phyloP scores from a whole-genome alignment of 345 rosid species.

The Gossypium raimondii region DNA sequence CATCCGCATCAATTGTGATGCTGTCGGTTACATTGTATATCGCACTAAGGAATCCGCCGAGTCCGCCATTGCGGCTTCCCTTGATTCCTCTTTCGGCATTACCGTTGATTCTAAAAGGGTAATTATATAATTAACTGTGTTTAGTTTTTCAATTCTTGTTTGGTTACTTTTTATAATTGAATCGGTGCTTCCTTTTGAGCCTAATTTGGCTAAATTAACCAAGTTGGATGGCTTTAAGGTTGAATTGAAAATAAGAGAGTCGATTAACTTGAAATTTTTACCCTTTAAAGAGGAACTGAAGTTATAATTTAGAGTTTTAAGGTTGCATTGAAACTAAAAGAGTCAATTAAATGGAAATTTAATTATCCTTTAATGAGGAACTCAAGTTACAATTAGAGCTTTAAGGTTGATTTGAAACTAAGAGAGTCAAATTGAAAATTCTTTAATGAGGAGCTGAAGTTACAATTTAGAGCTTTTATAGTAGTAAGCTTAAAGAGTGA shows the following conservation, averaged over 20 bases:
- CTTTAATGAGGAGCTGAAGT: too few relatives aligned
- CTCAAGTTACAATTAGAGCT: background rate
- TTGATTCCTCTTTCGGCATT: constrained; percentile 66
- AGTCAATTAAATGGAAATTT: background rate
- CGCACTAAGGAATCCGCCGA: constrained; percentile 73
- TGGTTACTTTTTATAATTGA: background rate
- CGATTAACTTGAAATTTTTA: background rate
- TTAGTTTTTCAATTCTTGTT: background rate
- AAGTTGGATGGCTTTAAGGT: background rate
- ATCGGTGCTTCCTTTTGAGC: background rate
- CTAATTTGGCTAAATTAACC: background rate
- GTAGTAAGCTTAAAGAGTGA: too few relatives aligned
- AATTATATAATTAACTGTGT: background rate
- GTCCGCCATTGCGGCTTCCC: constrained; percentile 72
- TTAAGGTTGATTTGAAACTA: too few relatives aligned
- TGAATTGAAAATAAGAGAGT: background rate
- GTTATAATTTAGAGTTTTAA: too few relatives aligned
- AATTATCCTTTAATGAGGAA: background rate
- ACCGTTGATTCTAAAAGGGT: constrained; percentile 56
- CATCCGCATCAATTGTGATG: constrained; percentile 67
- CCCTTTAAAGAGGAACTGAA: background rate
- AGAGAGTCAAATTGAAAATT: too few relatives aligned
- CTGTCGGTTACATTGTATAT: constrained; percentile 51
- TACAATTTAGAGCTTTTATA: too few relatives aligned
- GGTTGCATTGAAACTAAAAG: too few relatives aligned